These are phyloP conservation scores for Picea abies DNA, from an alignment of 83 land plant species.

Conservation along the genomic window DNA sequence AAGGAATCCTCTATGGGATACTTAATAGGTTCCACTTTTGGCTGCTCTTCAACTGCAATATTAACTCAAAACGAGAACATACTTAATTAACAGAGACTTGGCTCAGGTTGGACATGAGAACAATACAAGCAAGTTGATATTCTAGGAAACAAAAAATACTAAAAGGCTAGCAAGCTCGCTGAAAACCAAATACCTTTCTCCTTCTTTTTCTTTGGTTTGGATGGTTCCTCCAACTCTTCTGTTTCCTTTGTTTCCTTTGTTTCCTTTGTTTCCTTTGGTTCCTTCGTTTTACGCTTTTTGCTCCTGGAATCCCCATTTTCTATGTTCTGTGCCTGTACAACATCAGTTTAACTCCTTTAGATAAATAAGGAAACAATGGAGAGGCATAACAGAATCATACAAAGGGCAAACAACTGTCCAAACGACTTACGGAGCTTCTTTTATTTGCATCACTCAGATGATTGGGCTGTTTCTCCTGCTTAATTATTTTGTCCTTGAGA, in stretches of 20 bases:
- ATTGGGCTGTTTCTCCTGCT: constrained; percentile 23
- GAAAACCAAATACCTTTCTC: constrained; percentile 18
- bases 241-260: constrained; percentile 21
- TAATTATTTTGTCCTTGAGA: constrained; percentile 25
- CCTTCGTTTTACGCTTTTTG: constrained; percentile 27
- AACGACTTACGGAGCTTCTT: constrained; percentile 24
- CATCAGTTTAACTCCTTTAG: background rate
- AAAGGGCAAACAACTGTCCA: background rate
- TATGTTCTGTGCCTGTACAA: constrained; percentile 9
- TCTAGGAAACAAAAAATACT: background rate
- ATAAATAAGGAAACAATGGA: background rate
- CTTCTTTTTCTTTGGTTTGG: constrained; percentile 14
- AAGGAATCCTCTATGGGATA: constrained; percentile 95
- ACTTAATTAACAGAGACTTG: background rate
- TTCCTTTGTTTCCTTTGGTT: constrained; percentile 18
- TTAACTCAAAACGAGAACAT: background rate
- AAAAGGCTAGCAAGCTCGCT: background rate
- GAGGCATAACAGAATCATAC: background rate
- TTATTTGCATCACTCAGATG: constrained; percentile 15
- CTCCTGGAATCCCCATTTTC: constrained; percentile 17
- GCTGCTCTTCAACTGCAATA: constrained; percentile 5
- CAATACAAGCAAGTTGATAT: background rate
- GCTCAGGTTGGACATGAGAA: too few relatives aligned
- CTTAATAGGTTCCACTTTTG: constrained; percentile 39
- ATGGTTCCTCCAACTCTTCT: constrained; percentile 20